These are phyloP conservation scores for Penicillium vulpinum DNA, from an alignment of 2,329 filamentous ascomycete species.

Conservation along the genomic window DNA sequence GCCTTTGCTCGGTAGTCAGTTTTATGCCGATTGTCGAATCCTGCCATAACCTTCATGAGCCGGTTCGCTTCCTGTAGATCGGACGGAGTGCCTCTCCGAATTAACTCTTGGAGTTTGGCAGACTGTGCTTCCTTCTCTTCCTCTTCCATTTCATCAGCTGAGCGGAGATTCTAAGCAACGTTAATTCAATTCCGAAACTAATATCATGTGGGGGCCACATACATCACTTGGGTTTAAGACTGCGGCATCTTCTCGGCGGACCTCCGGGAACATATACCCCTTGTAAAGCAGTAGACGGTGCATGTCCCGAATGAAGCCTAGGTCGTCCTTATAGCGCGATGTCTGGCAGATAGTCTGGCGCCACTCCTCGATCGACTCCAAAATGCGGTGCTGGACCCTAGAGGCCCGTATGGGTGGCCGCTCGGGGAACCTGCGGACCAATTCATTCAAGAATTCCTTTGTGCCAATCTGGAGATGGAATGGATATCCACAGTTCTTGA, in stretches of 20 bases:
- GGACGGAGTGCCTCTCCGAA: conserved; percentile 84
- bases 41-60: conserved; percentile 99
- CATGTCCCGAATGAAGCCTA: conserved; percentile 97
- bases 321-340: conserved; percentile 92
- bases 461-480: conserved; percentile 98
- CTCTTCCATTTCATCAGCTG: conserved; percentile 97
- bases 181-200: conserved; percentile 28
- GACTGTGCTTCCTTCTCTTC: conserved; percentile 93
- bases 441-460: conserved; percentile 98
- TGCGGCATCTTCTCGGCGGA: conserved; percentile 89
- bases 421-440: conserved; percentile 93
- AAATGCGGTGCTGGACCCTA: conserved; percentile 85
- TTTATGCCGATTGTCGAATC: conserved; percentile 91
- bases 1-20: conserved; percentile 98
- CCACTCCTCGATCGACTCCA: conserved; percentile 98
- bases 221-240: conserved; percentile 96
- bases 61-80: conserved; percentile 96
- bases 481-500: conserved; percentile 99
- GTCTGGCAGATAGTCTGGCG: conserved; percentile 97
- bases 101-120: conserved; percentile 96
- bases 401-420: conserved; percentile 82
- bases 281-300: conserved; percentile 94
- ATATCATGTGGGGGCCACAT: conserved; percentile 45
- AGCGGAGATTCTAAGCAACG: conserved; percentile 75
- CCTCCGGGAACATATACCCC: conserved; percentile 91